phyloP scores from a whole-genome alignment of 176 grass and related monocot genomes.

The Triticum timopheevii region DNA sequence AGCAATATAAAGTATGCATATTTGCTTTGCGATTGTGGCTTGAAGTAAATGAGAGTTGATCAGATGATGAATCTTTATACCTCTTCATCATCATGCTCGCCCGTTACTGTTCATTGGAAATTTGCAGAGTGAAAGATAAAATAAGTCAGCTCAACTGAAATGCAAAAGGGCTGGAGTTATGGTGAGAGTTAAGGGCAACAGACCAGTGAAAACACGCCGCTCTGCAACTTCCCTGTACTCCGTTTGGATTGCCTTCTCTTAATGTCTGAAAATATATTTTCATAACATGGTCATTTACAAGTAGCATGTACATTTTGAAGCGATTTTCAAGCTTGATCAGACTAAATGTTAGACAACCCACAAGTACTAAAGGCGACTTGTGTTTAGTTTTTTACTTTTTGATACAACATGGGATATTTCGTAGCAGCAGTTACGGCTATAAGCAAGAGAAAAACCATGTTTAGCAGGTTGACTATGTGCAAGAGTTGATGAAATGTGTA shows the following conservation, averaged over 20 bases:
- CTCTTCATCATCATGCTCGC: slow-evolving; percentile 72
- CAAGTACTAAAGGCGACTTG: background rate
- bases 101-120: slow-evolving; percentile 59
- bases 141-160: background rate
- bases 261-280: slow-evolving; percentile 42
- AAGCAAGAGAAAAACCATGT: background rate
- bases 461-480: background rate
- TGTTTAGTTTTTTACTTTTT: background rate
- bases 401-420: background rate
- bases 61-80: slow-evolving; percentile 19
- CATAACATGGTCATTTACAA: background rate
- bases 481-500: slow-evolving; percentile 31
- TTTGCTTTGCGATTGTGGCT: background rate
- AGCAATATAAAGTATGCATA: background rate
- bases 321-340: background rate
- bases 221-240: too few species aligned
- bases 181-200: background rate
- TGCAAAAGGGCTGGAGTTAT: background rate
- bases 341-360: background rate
- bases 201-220: slow-evolving; percentile 82
- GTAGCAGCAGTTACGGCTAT: background rate
- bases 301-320: background rate
- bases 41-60: slow-evolving; percentile 3
- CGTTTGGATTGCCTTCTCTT: slow-evolving; percentile 33
- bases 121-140: background rate